Base-by-base conservation (phyloP, 169 alveolate genomes). In the Babesia divergens region DNA sequence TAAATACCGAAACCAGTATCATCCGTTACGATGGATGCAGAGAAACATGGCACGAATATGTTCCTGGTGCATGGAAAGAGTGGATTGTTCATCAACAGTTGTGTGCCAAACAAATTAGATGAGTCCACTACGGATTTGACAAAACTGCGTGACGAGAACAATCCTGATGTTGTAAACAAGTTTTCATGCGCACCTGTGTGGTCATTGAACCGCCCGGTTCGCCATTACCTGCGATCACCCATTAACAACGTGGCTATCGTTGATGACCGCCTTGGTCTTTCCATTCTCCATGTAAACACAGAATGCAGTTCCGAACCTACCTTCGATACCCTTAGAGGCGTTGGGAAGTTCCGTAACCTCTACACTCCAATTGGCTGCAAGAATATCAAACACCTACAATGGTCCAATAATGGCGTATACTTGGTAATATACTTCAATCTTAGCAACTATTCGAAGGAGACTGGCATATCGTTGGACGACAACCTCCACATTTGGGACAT, bases 401-500 rank as follows among this genome's bases (percentile, higher is more conserved):
- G 86, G 86, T 77, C 86, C 22, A 51, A 65, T 44, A 77, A 77
- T 44, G 86, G 86, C 40, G 72, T 60, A 0, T 77, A 77, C 44
- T 26, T 77, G 68, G 82, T 51, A 18, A 74, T 77, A 0, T 77
- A 77, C 59, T 77, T 77, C 53, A 77, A 77, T 44, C 81, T 77
- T 26, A 26, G 38, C 67, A 67, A 58, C 53, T 77, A 38, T 55
- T 65, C 86, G 20, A 62, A 46, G 59, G 82, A 77, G 49, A 28
- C 83, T 16, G 86, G 86, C 0, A 13, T 59, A 40, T 62, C 43
- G 18, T 47, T 65, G 34, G 84, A 74, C 35, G 86, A 77, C 55
- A 77, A 77, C 69, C 59, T 77, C 38, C 86, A 77, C 76, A 77
- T 77, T 18, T 77, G 86, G 86, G 82, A 77, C 37, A 77, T 77